Base-by-base conservation (phyloP, 1,284 basidiomycete genomes). In the Cutaneotrichosporon sp. region DNA sequence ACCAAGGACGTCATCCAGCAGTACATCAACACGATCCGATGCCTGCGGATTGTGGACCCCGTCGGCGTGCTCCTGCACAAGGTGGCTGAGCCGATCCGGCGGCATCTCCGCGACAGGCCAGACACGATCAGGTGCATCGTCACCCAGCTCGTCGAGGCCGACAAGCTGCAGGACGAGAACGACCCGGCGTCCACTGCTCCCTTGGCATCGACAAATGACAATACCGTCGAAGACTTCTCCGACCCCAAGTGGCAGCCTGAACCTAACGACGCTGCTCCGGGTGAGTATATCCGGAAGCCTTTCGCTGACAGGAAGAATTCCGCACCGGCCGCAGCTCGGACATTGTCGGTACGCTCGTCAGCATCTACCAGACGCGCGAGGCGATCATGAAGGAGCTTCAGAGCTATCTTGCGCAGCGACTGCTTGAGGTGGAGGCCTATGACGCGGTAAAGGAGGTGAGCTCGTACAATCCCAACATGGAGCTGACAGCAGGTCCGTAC, bases 1-100 rank as follows among this genome's bases (percentile, higher is more conserved):
- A 98, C 96, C 0, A 88, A 88, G 63, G 84, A 90, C 61, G 93
- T 98, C 56, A 79, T 98, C 19, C 79, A 84, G 2, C 87, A 90
- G 79, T 98, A 98, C 71, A 89, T 97, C n/a, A 85, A 87, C 2
- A 92, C 90, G 2, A 97, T 99, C 65, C 86, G 87, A 59, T 91
- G 89, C 64, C 76, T 98, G 14, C 84, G 93, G 1, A 83, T 93
- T 41, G 78, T 98, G 25, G 94, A 98, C 70, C 89, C 92, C 1
- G 86, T 86, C 0, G 93, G 93, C 0, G 92, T 97, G 0, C 78
- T 98, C 3, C 78, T 98, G 4, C 90, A 87, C 77, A 88, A 91
- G 64, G 88, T 94, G 0, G 90, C 91, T 0, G 87, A 90, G 67
- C 90, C 90, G 0, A 91, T 96, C 37, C 80, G 91, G 38, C 79